Evolutionary conservation across 768 basidiomycete genomes (phyloP).

Genomic region (Panaeolus cyanescens): DNA sequence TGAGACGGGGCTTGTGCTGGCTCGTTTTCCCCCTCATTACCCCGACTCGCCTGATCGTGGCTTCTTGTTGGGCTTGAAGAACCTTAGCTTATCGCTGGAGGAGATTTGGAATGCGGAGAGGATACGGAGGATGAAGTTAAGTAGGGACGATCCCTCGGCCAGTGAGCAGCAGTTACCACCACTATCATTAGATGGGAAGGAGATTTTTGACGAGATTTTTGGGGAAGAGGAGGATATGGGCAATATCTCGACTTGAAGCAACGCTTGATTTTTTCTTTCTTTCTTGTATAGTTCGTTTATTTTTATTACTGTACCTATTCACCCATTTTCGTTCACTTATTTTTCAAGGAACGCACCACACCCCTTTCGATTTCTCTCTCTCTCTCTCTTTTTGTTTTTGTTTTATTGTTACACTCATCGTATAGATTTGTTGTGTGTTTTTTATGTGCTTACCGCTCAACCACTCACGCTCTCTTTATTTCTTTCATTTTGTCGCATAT

Average conservation of each 20-base stretch:
- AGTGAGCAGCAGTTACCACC: conserved; percentile 58
- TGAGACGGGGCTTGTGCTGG: conserved; percentile 81
- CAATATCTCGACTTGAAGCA: conserved; percentile 67
- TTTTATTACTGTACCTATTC: conserved; percentile 3
- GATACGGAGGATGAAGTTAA: conserved; percentile 62
- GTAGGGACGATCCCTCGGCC: conserved; percentile 55
- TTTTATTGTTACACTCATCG: conserved; percentile 12
- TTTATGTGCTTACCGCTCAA: conserved; percentile 1
- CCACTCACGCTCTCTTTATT: neutral
- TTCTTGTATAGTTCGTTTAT: neutral
- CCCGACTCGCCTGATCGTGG: conserved; percentile 90
- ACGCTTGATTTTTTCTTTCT: neutral
- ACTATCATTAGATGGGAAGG: conserved; percentile 71
- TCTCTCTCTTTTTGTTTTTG: conserved; percentile 10
- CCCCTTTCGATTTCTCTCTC: conserved; percentile 2
- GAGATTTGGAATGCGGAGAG: conserved; percentile 89
- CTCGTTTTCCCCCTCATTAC: conserved; percentile 93
- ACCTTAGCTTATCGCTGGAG: conserved; percentile 73
- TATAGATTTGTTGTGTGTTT: conserved; percentile 2
- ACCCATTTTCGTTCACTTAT: conserved; percentile 9
- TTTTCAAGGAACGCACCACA: conserved; percentile 11
- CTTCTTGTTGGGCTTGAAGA: conserved; percentile 90
- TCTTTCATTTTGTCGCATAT: neutral
- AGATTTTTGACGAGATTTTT: conserved; percentile 80
- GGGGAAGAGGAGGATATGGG: conserved; percentile 67